Conservation (phyloP, 2,329 filamentous ascomycete genomes). For the Penicillium capsulatum region DNA sequence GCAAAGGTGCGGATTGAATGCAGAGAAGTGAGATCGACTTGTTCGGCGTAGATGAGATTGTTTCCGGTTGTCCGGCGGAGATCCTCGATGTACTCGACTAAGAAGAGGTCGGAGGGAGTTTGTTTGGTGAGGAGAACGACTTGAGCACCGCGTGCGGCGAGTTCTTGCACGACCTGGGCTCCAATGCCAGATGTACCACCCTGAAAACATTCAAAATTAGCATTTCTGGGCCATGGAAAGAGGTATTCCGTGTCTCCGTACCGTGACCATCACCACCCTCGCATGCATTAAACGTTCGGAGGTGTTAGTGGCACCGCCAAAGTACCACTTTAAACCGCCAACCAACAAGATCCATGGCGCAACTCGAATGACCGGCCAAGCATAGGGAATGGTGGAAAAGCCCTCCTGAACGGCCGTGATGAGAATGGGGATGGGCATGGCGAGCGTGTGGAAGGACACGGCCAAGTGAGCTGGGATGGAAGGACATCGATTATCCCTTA, state of each 20-base stretch:
- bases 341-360: slow-evolving; percentile 51
- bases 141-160: slow-evolving; percentile 82
- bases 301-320: slow-evolving; percentile 67
- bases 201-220: slow-evolving; percentile 36
- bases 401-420: slow-evolving; percentile 53
- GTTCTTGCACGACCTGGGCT: slow-evolving; percentile 65
- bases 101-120: slow-evolving; percentile 75
- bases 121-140: slow-evolving; percentile 83
- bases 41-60: slow-evolving; percentile 88
- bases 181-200: slow-evolving; percentile 92
- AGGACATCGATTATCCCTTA: slow-evolving; percentile 21
- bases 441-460: slow-evolving; percentile 11
- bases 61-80: slow-evolving; percentile 72
- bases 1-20: slow-evolving; percentile 89
- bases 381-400: slow-evolving; percentile 51
- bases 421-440: slow-evolving; percentile 61
- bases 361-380: slow-evolving; percentile 51
- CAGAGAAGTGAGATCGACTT: slow-evolving; percentile 84
- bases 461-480: slow-evolving; percentile 2
- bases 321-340: slow-evolving; percentile 67
- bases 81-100: slow-evolving; percentile 89
- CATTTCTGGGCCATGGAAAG: slow-evolving; percentile 2
- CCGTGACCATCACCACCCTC: slow-evolving; percentile 89
- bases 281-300: slow-evolving; percentile 85
- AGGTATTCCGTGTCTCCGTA: slow-evolving; percentile 33